Percentiles rank a stretch among this genome's conserved stretches.
phyloP scores from a whole-genome alignment of 2,329 filamentous ascomycete genomes.

The Thermochaetoides dissita region DNA sequence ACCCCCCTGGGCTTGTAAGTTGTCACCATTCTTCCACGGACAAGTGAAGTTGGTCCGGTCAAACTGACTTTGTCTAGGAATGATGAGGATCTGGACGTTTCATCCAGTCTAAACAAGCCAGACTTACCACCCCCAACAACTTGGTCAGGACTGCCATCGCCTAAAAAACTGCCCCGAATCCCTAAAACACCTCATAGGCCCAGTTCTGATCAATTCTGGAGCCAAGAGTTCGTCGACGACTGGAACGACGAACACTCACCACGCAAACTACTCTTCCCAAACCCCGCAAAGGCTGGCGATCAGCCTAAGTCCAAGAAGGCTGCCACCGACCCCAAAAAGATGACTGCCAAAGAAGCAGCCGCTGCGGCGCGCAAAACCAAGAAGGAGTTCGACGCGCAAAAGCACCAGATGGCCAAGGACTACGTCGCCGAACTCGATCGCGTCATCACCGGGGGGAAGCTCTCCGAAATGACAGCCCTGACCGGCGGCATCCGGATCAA shows the following conservation, averaged over 20 bases:
- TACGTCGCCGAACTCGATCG: conserved; percentile 60
- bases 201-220: conserved; percentile 46
- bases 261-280: conserved; percentile 18
- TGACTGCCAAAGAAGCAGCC: neutral
- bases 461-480: conserved; percentile 41
- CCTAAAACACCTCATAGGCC: conserved; percentile 40
- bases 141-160: conserved; percentile 18
- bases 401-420: conserved; percentile 45
- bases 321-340: neutral
- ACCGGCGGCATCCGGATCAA: conserved; percentile 59
- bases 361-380: conserved; percentile 27
- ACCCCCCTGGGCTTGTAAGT: conserved; percentile 12
- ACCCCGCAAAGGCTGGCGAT: conserved; percentile 3
- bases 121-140: conserved; percentile 11
- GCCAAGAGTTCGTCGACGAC: conserved; percentile 41
- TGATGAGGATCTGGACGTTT: too few species aligned
- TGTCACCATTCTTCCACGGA: too few species aligned
- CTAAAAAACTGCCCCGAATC: conserved; percentile 27
- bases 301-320: neutral
- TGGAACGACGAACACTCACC: conserved; percentile 47
- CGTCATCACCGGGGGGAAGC: conserved; percentile 45
- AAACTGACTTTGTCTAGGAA: neutral
- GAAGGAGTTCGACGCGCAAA: conserved; percentile 48
- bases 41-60: too few species aligned
- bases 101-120: neutral